Evolutionary conservation across 208 protist species (phyloP).

Genomic region (Crithidia fasciculata): DNA sequence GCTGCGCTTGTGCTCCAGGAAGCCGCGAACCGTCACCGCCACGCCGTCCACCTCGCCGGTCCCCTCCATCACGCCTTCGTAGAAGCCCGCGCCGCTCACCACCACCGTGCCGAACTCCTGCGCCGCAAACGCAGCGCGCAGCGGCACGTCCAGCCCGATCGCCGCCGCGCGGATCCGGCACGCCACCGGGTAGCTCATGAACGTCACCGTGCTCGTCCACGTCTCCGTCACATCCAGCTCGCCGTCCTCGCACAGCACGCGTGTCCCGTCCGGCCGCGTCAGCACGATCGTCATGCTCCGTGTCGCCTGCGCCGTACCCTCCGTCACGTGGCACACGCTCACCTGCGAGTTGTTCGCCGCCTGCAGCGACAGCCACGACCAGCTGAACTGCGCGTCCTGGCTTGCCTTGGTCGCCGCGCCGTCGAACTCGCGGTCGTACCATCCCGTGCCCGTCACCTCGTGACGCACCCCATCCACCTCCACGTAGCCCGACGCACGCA

Average conservation of each 20-base stretch:
- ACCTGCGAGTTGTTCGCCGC: constrained; percentile 39
- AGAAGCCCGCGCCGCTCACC: constrained; percentile 50
- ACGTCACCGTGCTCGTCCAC: constrained; percentile 66
- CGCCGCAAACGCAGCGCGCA: constrained; percentile 37
- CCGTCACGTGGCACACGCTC: constrained; percentile 43
- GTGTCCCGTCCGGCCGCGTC: constrained; percentile 23
- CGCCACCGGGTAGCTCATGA: constrained; percentile 44
- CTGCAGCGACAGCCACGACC: constrained; percentile 49
- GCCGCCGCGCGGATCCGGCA: constrained; percentile 35
- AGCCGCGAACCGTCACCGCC: constrained; percentile 38
- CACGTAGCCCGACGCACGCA: constrained; percentile 41
- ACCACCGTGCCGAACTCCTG: constrained; percentile 65
- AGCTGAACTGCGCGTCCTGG: constrained; percentile 36
- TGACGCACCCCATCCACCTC: constrained; percentile 25
- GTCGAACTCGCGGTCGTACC: constrained; percentile 64
- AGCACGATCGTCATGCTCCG: constrained; percentile 33
- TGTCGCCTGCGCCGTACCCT: constrained; percentile 5
- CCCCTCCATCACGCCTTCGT: constrained; percentile 48
- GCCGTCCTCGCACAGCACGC: constrained; percentile 33
- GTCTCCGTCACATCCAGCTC: constrained; percentile 29
- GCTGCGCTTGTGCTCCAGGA: constrained; percentile 49
- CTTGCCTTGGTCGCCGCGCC: constrained; percentile 18
- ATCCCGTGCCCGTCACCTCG: constrained; percentile 45
- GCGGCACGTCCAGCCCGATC: constrained; percentile 33
- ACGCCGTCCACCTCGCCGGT: constrained; percentile 27